Evolutionary conservation across 345 rosid species (phyloP), one percentile per base, ranked within the genome.

Genomic region (Turritis glabra): DNA sequence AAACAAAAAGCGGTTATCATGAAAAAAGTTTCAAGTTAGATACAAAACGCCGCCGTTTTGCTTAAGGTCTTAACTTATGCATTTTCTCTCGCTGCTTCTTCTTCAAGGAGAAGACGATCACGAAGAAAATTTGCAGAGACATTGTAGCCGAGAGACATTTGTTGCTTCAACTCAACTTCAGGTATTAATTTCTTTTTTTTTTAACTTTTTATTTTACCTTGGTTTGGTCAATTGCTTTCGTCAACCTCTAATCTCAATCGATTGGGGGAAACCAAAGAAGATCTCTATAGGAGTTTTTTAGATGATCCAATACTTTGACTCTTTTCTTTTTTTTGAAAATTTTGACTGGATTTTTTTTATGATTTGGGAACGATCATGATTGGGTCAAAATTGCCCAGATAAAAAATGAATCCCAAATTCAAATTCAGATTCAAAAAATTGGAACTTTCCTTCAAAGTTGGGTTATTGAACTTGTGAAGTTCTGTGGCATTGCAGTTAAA

Each of bases 401-500:
- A 50, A 10, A n/a, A 7, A 0, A 7, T 38, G 1, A 9, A 21
- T 22, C 19, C 35, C 2, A 3, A 26, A 8, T 52, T 52, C 14
- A 37, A 37, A 11, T 37, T 3, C 5, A 11, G 40, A 37, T 10
- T 11, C 1, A 37, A 10, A 37, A 37, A 11, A 9, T 25, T 15
- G 46, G 37, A 26, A 12, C n/a, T 51, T 30, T 18, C 3, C 1
- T 33, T 17, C 9, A 14, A 15, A 23, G 17, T 43, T 6, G 8
- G 18, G 8, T 41, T 15, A 4, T 61, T 61, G 21, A 61, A 61
- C 3, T 38, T 25, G 13, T 26, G 37, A 18, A 14, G 1, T 43
- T n/a, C 8, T n/a, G 7, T 64, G 69, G 18, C 17, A 62, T 52
- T 67, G 19, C 61, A 67, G 62, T 52, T 67, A 37, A 18, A 52